Evolutionary conservation across 768 basidiomycete genomes (phyloP), one percentile per base, ranked within the genome.

Genomic region (Strobilomyces confusus): DNA sequence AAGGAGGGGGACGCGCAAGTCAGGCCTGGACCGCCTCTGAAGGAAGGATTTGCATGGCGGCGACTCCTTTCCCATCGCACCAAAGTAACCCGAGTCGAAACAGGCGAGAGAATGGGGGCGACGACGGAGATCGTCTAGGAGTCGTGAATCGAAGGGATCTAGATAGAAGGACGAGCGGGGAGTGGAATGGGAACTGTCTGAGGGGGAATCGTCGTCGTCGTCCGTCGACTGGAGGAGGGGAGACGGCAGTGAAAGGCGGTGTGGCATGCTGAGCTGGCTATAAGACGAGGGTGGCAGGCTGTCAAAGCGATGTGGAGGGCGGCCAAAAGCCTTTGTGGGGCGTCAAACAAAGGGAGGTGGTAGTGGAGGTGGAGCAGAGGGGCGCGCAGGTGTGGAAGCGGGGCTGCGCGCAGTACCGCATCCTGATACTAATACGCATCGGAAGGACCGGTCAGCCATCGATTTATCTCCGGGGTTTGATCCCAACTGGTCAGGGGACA

Each of bases 61-160:
- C 8, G 59, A 59, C 4, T 61, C 60, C 48, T 60, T 62, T 12
- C 56, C 60, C 67, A 70, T 66, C 0, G 34, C 38, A 55, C 56
- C 59, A 11, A 64, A 66, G 61, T 65, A 72, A 12, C 63, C 66
- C 4, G 66, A 72, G 51, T 70, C 69, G 9, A 65, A 26, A 20
- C 70, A 67, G 38, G 42, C 36, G 8, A 63, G 9, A 19, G 70
- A 68, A 40, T 22, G 48, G 4, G 58, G 54, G 9, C 64, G 70
- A 29, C 17, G 48, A 33, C 8, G 44, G 41, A 26, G 37, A 37
- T 54, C 46, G 41, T 56, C 30, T n/a, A 47, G 23, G 36, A 30
- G 25, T 1, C 23, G 56, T 2, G 57, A 30, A 9, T 29, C 44
- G 14, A 50, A 25, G 32, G 42, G 20, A 37, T 59, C 57, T 25